Evolutionary conservation across 2,329 filamentous ascomycete species (phyloP), one percentile per base, ranked within the genome.

Genomic region (Coniochaeta pulveracea): DNA sequence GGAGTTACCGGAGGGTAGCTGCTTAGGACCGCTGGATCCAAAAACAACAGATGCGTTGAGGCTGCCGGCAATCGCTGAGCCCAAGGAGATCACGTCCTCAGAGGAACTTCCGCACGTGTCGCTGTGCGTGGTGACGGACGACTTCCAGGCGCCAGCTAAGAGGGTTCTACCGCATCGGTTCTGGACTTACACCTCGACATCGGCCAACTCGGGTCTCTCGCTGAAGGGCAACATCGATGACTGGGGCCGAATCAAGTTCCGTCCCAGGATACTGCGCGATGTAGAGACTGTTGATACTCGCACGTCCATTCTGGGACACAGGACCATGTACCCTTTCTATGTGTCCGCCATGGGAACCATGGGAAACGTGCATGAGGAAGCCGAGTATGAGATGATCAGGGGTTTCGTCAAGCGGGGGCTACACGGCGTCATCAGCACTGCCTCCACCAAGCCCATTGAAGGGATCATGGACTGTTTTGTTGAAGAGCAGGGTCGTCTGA

Each of bases 131-230:
- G 48, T 27, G 26, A 46, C 31, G 24, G 40, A 25, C 65, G 76
- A 39, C 64, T 84, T 40, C 75, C 75, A 33, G 17, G 26, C 40
- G 4, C 49, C 46, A 5, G 51, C 52, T 1, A 65, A 69, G 44
- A 62, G 66, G 34, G 54, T 82, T 10, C 80, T 83, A 46, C 69
- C 67, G 31, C 72, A 70, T 33, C 80, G 74, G 2, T 67, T 75
- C 12, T 49, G 43, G 37, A 38, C 47, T 4, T 56, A 51, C 42
- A 38, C 44, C 16, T 46, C 48, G 7, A 49, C 45, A 33, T 49
- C 44, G 4, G 44, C 51, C 16, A 48, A 50, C 40, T 39, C 48
- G 8, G 49, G 47, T 6, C 44, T 46, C 16, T 49, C 52, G n/a
- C 32, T 54, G 19, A 38, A 35, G n/a, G 42, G 21, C 12, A 55